phyloP scores from a whole-genome alignment of 495 filamentous ascomycete species.

The Tuber brumale region DNA sequence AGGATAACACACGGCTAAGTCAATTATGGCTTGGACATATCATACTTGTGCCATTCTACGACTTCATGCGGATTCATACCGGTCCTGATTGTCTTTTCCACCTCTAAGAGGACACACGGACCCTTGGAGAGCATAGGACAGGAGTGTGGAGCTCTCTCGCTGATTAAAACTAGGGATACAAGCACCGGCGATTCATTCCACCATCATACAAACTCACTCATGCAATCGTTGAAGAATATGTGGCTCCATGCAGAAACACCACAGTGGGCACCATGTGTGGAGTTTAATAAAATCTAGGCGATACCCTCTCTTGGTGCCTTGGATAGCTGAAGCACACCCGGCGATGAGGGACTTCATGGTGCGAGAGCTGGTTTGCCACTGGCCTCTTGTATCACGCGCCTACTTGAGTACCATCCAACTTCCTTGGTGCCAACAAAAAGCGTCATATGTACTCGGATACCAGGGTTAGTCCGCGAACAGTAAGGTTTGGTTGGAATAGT shows the following conservation, averaged over 20 bases:
- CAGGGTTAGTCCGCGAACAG: too few relatives aligned
- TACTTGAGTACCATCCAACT: too few relatives aligned
- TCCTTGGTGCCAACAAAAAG: too few relatives aligned
- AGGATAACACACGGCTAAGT: neutral
- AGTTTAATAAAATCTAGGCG: neutral
- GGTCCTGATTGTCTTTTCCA: neutral
- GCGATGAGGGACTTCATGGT: neutral
- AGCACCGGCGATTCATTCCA: neutral
- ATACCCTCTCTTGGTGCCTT: neutral
- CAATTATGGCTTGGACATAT: neutral
- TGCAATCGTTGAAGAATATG: neutral
- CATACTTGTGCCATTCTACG: neutral
- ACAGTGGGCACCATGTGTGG: neutral
- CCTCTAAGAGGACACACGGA: neutral
- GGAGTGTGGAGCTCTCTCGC: neutral
- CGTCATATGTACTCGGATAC: too few relatives aligned
- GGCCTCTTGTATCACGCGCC: neutral
- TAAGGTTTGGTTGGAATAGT: too few relatives aligned
- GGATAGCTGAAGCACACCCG: neutral
- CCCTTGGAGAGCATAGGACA: neutral
- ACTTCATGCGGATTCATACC: neutral
- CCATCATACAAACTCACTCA: neutral
- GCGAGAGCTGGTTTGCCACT: neutral
- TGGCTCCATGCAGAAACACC: neutral
- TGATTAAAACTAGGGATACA: neutral